Evolutionary conservation across 306 rosid genomes (phyloP), one percentile per base, ranked within the genome.

Genomic region (Pyrus betulifolia): DNA sequence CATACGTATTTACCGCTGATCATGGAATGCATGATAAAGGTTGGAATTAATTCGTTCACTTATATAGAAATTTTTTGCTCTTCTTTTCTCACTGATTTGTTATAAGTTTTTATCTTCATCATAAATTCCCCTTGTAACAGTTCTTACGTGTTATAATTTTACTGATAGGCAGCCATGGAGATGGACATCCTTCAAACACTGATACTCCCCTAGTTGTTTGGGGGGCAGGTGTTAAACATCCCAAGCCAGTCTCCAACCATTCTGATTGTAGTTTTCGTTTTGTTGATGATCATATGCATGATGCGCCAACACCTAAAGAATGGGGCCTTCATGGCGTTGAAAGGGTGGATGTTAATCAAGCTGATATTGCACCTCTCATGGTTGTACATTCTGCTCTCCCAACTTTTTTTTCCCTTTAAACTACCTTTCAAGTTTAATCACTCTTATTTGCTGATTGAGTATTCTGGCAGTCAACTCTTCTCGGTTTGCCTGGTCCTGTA

Each of bases 21-120:
- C 98, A 93, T 81, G 98, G 98, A 78, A 93, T 93, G 98, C 87
- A 91, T 68, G 98, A 93, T 78, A 93, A 93, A 87, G 98, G 98
- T 93, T 77, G 74, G 76, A 79, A 57, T 69, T 78, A 33, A 12
- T 60, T 57, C 1, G 19, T 25, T 28, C 71, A 45, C 79, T 38
- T 76, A 12, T 66, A n/a, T 75, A 70, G 70, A 61, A 67, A 70
- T 45, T 45, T 22, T 67, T 71, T 40, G 55, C 69, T 49, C 78
- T 70, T 70, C 69, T 51, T 17, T 78, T 69, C 60, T 40, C 57
- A 21, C 57, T 11, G 46, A 67, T 15, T 59, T 73, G 40, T 55
- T 8, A 73, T 60, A n/a, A 17, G 11, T 15, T 3, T 8, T 70
- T 19, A n/a, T 25, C 57, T 42, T 57, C 35, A 0, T 27, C 4